Conservation (phyloP, 768 basidiomycete genomes). For the Leccinellum rugosiceps region DNA sequence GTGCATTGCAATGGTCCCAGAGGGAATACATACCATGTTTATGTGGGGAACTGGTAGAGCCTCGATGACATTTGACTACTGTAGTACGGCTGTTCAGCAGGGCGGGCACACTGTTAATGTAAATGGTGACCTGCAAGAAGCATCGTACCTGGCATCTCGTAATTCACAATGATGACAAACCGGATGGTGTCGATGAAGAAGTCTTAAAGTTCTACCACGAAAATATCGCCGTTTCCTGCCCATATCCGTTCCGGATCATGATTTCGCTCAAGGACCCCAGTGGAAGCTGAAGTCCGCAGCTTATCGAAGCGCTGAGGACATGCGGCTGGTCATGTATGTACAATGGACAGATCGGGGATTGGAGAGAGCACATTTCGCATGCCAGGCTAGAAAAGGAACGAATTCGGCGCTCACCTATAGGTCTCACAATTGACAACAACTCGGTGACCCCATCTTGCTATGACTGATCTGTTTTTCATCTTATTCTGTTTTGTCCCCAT, state of each 20-base stretch:
- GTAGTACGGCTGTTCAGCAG: neutral
- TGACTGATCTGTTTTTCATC: neutral
- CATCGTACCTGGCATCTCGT: neutral
- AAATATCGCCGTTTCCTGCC: neutral
- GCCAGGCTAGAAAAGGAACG: neutral
- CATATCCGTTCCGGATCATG: neutral
- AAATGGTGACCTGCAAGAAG: neutral
- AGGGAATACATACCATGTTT: neutral
- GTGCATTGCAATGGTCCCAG: neutral
- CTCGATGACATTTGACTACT: too few species aligned
- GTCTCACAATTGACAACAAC: neutral
- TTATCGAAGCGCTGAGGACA: neutral
- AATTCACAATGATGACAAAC: too few species aligned
- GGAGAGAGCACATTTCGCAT: neutral
- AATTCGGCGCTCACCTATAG: neutral
- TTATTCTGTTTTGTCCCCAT: neutral
- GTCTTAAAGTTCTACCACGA: neutral
- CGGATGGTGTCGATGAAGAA: too few species aligned
- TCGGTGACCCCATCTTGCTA: neutral
- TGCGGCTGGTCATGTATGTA: neutral
- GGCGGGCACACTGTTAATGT: neutral
- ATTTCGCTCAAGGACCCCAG: neutral
- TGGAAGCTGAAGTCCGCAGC: neutral
- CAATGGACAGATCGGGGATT: neutral
- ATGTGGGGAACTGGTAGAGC: neutral